A percentile compares a stretch with the other conserved stretches of the same genome.
phyloP scores from a whole-genome alignment of 192 early-diverging fungal species.

The Entomortierella parvispora region DNA sequence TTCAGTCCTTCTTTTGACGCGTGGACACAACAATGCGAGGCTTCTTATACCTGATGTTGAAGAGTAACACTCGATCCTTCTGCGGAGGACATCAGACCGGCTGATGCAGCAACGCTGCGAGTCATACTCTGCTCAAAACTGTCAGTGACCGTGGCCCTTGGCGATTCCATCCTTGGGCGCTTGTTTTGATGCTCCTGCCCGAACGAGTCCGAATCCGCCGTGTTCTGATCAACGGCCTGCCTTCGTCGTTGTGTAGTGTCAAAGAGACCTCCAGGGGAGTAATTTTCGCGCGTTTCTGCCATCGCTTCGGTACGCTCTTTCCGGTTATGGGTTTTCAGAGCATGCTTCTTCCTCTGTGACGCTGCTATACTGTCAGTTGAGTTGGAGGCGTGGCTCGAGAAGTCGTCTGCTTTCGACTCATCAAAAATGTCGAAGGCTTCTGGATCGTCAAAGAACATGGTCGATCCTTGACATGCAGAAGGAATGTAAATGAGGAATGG shows the following conservation, averaged over 20 bases:
- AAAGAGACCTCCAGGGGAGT: too few relatives aligned
- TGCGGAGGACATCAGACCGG: background rate
- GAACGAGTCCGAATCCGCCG: too few relatives aligned
- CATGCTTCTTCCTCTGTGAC: too few relatives aligned
- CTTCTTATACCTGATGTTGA: constrained; percentile 32
- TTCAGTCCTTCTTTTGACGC: background rate
- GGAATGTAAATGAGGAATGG: background rate
- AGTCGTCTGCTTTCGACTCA: constrained; percentile 13
- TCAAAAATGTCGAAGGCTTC: constrained; percentile 19
- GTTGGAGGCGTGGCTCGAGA: too few relatives aligned
- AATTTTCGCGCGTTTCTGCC: too few relatives aligned
- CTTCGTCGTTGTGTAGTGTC: background rate
- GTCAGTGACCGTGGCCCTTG: constrained; percentile 19
- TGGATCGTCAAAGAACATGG: constrained; percentile 14
- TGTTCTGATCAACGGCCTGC: background rate
- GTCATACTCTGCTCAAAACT: constrained; percentile 24
- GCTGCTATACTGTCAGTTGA: too few relatives aligned
- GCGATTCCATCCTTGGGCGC: background rate
- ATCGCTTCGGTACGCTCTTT: too few relatives aligned
- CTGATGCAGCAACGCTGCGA: constrained; percentile 27
- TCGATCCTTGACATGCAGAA: background rate
- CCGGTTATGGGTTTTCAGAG: too few relatives aligned
- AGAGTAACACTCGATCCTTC: constrained; percentile 18
- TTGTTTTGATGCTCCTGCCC: background rate
- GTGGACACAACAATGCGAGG: too few relatives aligned